These are phyloP conservation scores for Tricholoma saponaceum DNA, from an alignment of 768 basidiomycete species.

Conservation along the genomic window DNA sequence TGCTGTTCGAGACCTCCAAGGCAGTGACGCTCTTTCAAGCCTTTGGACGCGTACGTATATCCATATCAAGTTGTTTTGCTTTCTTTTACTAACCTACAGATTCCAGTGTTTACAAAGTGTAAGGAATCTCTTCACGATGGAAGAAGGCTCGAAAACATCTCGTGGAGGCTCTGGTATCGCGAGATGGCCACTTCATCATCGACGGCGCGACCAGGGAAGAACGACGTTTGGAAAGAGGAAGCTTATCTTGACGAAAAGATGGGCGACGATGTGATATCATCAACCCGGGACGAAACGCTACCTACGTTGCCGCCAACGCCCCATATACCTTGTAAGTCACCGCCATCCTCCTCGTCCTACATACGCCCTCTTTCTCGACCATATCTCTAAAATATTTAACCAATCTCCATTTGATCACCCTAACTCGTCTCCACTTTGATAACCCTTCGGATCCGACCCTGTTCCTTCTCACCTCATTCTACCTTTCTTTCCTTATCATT, in stretches of 20 bases:
- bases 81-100: background rate
- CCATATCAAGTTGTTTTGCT: background rate
- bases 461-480: background rate
- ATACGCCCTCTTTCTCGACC: too few species aligned
- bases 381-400: too few species aligned
- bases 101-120: slow-evolving; percentile 78
- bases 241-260: background rate
- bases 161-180: slow-evolving; percentile 82
- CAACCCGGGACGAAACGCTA: slow-evolving; percentile 11
- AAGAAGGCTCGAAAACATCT: slow-evolving; percentile 77
- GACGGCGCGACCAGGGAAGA: too few species aligned
- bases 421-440: too few species aligned
- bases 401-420: too few species aligned
- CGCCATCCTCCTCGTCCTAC: too few species aligned
- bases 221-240: background rate
- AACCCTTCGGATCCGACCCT: too few species aligned
- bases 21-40: slow-evolving; percentile 58
- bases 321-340: background rate
- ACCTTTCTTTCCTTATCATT: background rate
- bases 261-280: background rate
- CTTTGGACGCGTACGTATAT: slow-evolving; percentile 62
- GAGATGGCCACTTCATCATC: slow-evolving; percentile 36
- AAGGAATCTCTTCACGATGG: slow-evolving; percentile 78
- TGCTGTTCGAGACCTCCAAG: slow-evolving; percentile 63
- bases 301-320: slow-evolving; percentile 11